phyloP scores from a whole-genome alignment of 805 yeast species.

The Yamadazyma takamatsuzukensis region DNA sequence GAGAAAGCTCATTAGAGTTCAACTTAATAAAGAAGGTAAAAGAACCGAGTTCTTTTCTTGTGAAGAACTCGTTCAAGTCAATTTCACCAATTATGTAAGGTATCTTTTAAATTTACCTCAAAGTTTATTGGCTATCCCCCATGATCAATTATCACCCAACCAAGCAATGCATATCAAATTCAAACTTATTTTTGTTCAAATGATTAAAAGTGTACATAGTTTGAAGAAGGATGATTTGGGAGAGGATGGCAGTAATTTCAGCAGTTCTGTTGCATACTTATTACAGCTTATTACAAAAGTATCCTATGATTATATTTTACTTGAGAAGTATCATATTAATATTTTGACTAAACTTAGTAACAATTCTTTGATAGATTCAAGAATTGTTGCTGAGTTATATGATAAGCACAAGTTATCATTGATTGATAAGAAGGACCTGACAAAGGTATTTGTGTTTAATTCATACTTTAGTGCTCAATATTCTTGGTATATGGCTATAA shows the following conservation, averaged over 20 bases:
- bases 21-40: conserved; percentile 5
- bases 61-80: conserved; percentile 38
- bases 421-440: conserved; percentile 12
- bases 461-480: conserved; percentile 30
- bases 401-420: conserved; percentile 11
- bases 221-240: conserved; percentile 28
- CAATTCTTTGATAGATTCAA: conserved; percentile 27
- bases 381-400: conserved; percentile 21
- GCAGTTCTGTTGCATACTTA: conserved; percentile 16
- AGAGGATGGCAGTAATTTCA: conserved; percentile 13
- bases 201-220: conserved; percentile 23
- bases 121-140: conserved; percentile 8
- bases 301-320: conserved; percentile 34
- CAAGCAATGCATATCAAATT: conserved; percentile 25
- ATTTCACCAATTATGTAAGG: conserved; percentile 35
- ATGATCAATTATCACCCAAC: conserved; percentile 16
- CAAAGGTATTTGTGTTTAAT: conserved; percentile 34
- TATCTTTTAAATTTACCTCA: conserved; percentile 30
- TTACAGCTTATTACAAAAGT: conserved; percentile 32
- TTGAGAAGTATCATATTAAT: conserved; percentile 38
- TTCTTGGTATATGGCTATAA: conserved; percentile 35
- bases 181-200: conserved; percentile 21
- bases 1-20: conserved; percentile 19
- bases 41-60: conserved; percentile 12
- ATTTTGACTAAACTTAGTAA: conserved; percentile 30